phyloP scores from a whole-genome alignment of 106 monocot species.

The Acorus calamus region DNA sequence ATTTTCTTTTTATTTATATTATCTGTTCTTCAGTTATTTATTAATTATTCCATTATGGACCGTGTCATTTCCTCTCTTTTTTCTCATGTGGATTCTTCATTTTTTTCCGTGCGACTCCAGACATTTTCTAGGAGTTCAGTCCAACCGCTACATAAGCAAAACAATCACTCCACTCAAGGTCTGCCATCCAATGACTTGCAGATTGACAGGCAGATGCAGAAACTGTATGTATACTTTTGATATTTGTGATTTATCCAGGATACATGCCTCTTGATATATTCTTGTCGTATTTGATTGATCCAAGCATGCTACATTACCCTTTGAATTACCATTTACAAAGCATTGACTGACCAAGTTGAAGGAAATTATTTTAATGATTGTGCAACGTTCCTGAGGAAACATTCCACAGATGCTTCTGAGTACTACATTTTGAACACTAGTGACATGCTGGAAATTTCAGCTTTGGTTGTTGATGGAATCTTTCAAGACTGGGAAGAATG shows the following conservation, averaged over 20 bases:
- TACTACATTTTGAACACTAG: no score
- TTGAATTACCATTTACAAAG: no score
- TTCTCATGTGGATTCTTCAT: background rate
- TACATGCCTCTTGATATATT: background rate
- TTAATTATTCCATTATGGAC: no score
- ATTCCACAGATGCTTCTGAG: no score
- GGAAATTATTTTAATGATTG: no score
- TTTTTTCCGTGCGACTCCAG: conserved; percentile 20
- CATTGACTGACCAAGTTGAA: no score
- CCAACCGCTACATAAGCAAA: conserved; percentile 23
- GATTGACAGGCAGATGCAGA: conserved; percentile 33
- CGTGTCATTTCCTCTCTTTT: background rate
- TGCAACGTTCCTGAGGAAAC: no score
- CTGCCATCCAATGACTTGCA: conserved; percentile 19
- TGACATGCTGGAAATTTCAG: no score
- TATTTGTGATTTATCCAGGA: background rate
- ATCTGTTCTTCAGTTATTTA: background rate
- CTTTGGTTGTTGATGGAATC: no score
- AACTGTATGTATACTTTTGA: conserved; percentile 34
- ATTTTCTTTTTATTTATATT: background rate
- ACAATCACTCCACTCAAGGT: conserved; percentile 26
- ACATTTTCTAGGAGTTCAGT: conserved; percentile 16
- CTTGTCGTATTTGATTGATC: no score
- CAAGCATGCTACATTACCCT: no score
- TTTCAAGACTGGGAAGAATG: no score